Percentiles rank a stretch among this genome's conserved stretches.
Evolutionary conservation across 305 asterid genomes (phyloP).

Genomic region (Coffea humblotiana): DNA sequence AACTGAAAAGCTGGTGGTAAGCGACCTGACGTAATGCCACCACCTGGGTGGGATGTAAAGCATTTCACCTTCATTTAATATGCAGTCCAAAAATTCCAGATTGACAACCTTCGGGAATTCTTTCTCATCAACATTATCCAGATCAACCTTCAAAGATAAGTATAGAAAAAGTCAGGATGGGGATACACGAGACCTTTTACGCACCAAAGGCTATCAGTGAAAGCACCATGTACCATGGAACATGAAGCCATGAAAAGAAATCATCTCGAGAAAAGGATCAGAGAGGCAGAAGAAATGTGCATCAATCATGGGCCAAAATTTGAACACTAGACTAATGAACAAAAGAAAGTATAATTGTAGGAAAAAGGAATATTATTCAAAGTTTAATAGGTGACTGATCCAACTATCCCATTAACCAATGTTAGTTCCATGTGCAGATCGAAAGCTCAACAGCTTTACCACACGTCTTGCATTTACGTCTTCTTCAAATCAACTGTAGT

Average conservation of each 20-base stretch:
- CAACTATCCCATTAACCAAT: not conserved
- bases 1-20: constrained; percentile 87
- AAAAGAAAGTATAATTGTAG: not conserved
- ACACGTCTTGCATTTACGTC: not conserved
- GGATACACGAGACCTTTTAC: not conserved
- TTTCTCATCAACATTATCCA: constrained; percentile 63
- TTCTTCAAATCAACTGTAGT: not conserved
- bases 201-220: not conserved
- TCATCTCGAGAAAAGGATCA: not conserved
- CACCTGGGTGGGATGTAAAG: constrained; percentile 98
- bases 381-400: too few species aligned
- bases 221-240: not conserved
- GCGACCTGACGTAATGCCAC: constrained; percentile 98
- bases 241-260: not conserved
- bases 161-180: constrained; percentile 3
- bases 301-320: not conserved
- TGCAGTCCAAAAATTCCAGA: constrained; percentile 81
- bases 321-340: not conserved
- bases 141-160: constrained; percentile 70
- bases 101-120: constrained; percentile 64
- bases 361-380: not conserved
- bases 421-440: not conserved
- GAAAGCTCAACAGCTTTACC: not conserved
- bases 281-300: not conserved
- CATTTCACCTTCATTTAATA: constrained; percentile 97